Evolutionary conservation across 2,329 filamentous ascomycete genomes (phyloP).

Genomic region (Juglanconis oblonga): DNA sequence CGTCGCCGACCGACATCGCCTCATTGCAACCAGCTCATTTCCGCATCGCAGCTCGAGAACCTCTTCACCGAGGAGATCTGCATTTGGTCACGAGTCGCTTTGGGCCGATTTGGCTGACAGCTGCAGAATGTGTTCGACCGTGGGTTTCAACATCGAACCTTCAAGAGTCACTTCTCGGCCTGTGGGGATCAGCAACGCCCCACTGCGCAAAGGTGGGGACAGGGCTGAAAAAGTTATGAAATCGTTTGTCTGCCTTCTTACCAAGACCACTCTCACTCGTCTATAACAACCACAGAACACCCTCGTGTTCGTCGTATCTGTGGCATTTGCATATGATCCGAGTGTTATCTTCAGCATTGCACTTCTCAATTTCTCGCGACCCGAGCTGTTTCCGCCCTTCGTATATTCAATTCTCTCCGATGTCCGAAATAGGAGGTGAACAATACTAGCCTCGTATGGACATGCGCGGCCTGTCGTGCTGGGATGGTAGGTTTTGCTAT

Average conservation of each 20-base stretch:
- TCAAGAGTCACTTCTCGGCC: conserved; percentile 8
- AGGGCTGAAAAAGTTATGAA: conserved; percentile 21
- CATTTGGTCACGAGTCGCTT: background rate
- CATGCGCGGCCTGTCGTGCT: background rate
- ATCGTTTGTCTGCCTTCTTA: conserved; percentile 19
- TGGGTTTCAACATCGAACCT: background rate
- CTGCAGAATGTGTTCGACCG: background rate
- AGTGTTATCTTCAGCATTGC: background rate
- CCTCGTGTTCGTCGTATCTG: conserved; percentile 9
- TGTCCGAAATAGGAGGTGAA: background rate
- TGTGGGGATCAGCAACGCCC: background rate
- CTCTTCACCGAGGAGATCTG: background rate
- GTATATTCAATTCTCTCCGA: background rate
- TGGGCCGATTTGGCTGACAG: background rate
- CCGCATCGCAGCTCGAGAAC: background rate
- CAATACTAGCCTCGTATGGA: background rate
- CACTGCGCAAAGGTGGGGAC: conserved; percentile 11
- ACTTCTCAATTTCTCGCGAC: background rate
- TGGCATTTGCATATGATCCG: background rate
- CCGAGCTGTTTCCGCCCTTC: background rate
- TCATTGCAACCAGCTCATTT: background rate
- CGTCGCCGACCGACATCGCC: conserved; percentile 1
- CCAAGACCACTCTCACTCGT: conserved; percentile 11
- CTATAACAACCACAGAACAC: background rate
- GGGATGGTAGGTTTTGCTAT: background rate